A percentile compares a stretch with the other conserved stretches of the same genome.
phyloP scores from a whole-genome alignment of 2,329 filamentous ascomycete species.

The Curvularia eragrostidis region DNA sequence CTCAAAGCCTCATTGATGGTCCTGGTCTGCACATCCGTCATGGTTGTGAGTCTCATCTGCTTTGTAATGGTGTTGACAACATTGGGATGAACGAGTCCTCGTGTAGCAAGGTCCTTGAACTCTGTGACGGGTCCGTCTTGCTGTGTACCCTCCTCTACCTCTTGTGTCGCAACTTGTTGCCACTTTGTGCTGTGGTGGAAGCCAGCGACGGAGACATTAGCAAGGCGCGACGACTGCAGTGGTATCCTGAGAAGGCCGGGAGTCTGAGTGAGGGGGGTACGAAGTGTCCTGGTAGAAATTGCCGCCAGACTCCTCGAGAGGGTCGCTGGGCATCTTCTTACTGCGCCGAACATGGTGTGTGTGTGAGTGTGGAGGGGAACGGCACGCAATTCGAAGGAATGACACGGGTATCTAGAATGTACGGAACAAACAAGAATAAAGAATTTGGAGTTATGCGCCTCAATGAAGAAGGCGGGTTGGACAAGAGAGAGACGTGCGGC shows the following conservation, averaged over 20 bases:
- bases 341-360: slow-evolving; percentile 53
- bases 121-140: slow-evolving; percentile 47
- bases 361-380: slow-evolving; percentile 10
- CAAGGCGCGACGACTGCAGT: slow-evolving; percentile 26
- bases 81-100: slow-evolving; percentile 64
- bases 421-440: slow-evolving; percentile 17
- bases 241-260: slow-evolving; percentile 29
- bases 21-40: slow-evolving; percentile 90
- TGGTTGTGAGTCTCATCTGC: slow-evolving; percentile 77
- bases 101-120: slow-evolving; percentile 55
- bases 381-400: slow-evolving; percentile 17
- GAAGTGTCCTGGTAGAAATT: slow-evolving; percentile 36
- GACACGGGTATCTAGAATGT: slow-evolving; percentile 21
- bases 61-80: slow-evolving; percentile 73
- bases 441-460: slow-evolving; percentile 9
- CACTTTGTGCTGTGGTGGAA: slow-evolving; percentile 52
- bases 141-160: slow-evolving; percentile 22
- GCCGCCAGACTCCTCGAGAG: slow-evolving; percentile 43
- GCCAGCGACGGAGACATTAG: slow-evolving; percentile 32
- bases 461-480: slow-evolving; percentile 21
- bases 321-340: slow-evolving; percentile 51
- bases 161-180: slow-evolving; percentile 42
- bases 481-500: slow-evolving; percentile 20
- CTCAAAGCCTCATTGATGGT: slow-evolving; percentile 82
- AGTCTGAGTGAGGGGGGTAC: slow-evolving; percentile 29